phyloP scores from a whole-genome alignment of 441 rosid genomes.

The Metrosideros polymorpha region DNA sequence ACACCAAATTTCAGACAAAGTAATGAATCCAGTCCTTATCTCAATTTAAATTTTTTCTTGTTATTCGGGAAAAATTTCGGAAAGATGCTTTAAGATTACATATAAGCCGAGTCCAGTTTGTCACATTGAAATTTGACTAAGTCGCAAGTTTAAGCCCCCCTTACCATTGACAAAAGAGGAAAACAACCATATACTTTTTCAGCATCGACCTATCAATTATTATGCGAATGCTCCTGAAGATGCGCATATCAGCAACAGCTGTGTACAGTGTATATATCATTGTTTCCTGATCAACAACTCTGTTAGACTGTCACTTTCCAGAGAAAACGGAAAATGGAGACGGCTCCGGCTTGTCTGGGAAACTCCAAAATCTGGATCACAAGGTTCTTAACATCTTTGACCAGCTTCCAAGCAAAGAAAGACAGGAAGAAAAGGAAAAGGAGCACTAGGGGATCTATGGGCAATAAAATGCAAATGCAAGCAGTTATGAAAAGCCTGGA shows the following conservation, averaged over 20 bases:
- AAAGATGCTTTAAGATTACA: background rate
- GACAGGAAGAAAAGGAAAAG: background rate
- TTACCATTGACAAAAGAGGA: background rate
- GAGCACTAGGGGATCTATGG: background rate
- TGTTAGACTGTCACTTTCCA: background rate
- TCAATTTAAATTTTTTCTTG: background rate
- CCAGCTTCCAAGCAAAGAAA: background rate
- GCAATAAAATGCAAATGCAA: background rate
- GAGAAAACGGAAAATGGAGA: background rate
- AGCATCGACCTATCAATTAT: background rate
- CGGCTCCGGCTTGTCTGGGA: background rate
- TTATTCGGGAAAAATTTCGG: background rate
- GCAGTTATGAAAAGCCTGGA: background rate
- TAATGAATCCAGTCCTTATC: background rate
- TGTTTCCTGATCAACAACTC: background rate
- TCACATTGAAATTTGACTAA: background rate
- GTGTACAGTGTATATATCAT: background rate
- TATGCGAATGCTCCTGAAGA: background rate
- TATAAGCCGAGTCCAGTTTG: background rate
- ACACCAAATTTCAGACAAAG: background rate
- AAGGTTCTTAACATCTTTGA: background rate
- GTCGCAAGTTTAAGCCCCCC: background rate
- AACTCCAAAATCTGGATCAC: background rate
- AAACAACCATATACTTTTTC: no score
- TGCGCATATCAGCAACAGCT: background rate